Conservation (phyloP, 371 early-diverging fungal genomes). For the Rhizopus sp. region DNA sequence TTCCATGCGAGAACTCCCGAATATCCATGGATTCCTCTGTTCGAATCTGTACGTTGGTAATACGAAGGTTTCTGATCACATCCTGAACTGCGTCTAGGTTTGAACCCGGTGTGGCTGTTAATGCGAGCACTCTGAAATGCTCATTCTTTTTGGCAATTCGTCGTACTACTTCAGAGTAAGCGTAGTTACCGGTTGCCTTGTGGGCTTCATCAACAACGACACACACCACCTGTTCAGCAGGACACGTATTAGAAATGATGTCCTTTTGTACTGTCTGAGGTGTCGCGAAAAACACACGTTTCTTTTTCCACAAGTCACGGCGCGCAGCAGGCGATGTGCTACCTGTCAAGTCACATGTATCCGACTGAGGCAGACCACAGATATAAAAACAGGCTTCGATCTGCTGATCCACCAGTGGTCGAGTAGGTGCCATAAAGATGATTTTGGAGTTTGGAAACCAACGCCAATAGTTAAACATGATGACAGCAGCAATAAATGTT, state of each 20-base stretch:
- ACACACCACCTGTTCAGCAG: constrained; percentile 59
- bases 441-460: constrained; percentile 93
- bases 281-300: constrained; percentile 86
- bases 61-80: constrained; percentile 76
- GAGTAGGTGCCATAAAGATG: constrained; percentile 93
- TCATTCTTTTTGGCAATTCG: constrained; percentile 50
- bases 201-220: constrained; percentile 96
- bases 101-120: constrained; percentile 91
- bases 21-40: constrained; percentile 92
- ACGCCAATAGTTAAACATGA: constrained; percentile 91
- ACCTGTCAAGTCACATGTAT: constrained; percentile 81
- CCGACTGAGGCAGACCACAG: constrained; percentile 68
- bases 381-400: constrained; percentile 83
- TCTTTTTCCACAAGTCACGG: constrained; percentile 48
- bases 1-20: constrained; percentile 69
- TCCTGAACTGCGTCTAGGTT: constrained; percentile 76
- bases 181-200: constrained; percentile 82
- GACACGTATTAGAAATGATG: constrained; percentile 57
- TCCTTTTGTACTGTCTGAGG: constrained; percentile 93
- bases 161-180: constrained; percentile 76
- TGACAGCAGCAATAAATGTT: constrained; percentile 95
- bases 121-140: constrained; percentile 80
- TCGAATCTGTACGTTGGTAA: constrained; percentile 80
- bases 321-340: constrained; percentile 58
- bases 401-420: constrained; percentile 91